A percentile compares a stretch with the other conserved stretches of the same genome.
phyloP scores from a whole-genome alignment of 176 grass and related monocot species.

The Luzula sylvatica region DNA sequence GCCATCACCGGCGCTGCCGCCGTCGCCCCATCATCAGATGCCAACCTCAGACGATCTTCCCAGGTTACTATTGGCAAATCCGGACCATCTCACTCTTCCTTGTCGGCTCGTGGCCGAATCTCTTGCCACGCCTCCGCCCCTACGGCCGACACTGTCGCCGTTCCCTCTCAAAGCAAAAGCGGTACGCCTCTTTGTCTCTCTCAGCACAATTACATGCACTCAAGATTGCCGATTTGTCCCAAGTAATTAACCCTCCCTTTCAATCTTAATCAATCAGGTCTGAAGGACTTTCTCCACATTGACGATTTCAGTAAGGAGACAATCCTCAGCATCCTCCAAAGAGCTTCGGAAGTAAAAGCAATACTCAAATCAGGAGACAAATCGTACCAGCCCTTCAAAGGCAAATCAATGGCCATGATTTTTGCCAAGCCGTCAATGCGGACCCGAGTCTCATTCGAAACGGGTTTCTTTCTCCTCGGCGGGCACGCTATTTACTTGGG shows the following conservation, averaged over 20 bases:
- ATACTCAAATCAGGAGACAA: constrained; percentile 82
- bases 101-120: background rate
- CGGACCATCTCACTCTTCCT: background rate
- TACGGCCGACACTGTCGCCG: background rate
- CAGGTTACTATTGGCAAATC: background rate
- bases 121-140: constrained; percentile 20
- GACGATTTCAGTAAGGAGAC: constrained; percentile 91
- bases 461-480: constrained; percentile 89
- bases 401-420: constrained; percentile 95
- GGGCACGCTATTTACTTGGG: constrained; percentile 91
- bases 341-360: constrained; percentile 65
- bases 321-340: constrained; percentile 70
- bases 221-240: no score
- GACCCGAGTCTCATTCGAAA: constrained; percentile 94
- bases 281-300: constrained; percentile 87
- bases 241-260: constrained; percentile 6
- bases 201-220: no score
- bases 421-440: constrained; percentile 98
- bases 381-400: constrained; percentile 79
- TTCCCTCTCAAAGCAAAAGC: constrained; percentile 3
- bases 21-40: background rate
- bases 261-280: constrained; percentile 31
- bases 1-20: constrained; percentile 27
- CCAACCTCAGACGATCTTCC: background rate
- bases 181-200: background rate